Base-by-base conservation (phyloP, 768 basidiomycete genomes). In the Suillus subluteus region DNA sequence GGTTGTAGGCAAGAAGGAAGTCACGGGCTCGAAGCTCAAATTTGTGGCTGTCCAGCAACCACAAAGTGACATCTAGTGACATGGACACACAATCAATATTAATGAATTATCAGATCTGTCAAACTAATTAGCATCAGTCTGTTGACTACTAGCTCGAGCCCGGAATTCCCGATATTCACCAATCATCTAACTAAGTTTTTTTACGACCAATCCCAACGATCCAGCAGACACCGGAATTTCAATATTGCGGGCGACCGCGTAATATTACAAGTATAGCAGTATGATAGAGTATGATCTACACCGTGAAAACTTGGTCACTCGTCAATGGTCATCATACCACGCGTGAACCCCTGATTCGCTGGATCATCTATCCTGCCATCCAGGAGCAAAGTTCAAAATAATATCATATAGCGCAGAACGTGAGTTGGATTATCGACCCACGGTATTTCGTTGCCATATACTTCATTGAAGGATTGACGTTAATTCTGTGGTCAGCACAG, bases 141-240 rank as follows among this genome's bases (percentile, higher is more conserved):
- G 32, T 21, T 3, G 18, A 35, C 54, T 30, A 35, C 54, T 30
- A 32, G 9, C 32, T 55, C 18, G 4, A 32, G 21, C 32, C 32
- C 52, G 26, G 30, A 30, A 52, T 35, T 11, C 32, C 32, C 32
- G 9, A 30, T 13, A 26, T 59, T 59, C 58, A 40, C 58, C 38
- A 23, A 52, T 23, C 23, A 52, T 52, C 7, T 52, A 52, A 26
- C 26, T 6, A 21, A 8, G 3, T 15, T 52, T 26, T 50, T 54
- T 30, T 7, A 37, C 2, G 21, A 35, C 32, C 18, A 55, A 55
- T 55, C 18, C 18, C 5, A 67, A 2, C 74, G 62, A 65, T 43
- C 46, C 23, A 56, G 32, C 32, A 56, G 32, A 35, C 32, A 56
- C 21, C 55, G 11, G 32, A 32, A 55, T 55, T 55, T 54, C 52